A percentile compares a stretch with the other conserved stretches of the same genome.
phyloP scores from a whole-genome alignment of 805 yeast genomes.

The Kluyveromyces siamensis region DNA sequence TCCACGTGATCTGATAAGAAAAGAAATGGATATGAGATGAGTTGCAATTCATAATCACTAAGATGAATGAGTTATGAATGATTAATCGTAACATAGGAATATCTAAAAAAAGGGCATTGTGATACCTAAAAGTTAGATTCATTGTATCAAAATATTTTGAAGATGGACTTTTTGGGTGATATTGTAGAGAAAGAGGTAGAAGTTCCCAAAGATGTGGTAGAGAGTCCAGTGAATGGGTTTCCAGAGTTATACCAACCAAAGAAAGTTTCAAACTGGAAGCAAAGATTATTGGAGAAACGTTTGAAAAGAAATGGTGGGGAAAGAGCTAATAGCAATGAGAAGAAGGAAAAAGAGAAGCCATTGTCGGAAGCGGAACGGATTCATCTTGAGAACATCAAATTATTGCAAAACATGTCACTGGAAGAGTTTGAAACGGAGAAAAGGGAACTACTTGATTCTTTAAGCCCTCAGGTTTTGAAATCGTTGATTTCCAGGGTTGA shows the following conservation, averaged over 20 bases:
- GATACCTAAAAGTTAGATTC: too few relatives aligned
- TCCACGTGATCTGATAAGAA: neutral
- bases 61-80: too few relatives aligned
- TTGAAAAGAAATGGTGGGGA: constrained; percentile 4
- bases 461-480: constrained; percentile 63
- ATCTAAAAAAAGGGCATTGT: too few relatives aligned
- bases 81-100: too few relatives aligned
- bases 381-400: constrained; percentile 64
- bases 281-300: constrained; percentile 32
- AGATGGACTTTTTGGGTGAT: constrained; percentile 64
- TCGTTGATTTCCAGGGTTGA: constrained; percentile 50
- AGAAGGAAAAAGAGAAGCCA: constrained; percentile 4
- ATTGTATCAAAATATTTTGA: too few relatives aligned
- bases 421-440: constrained; percentile 58
- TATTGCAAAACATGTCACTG: constrained; percentile 50
- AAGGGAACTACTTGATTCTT: constrained; percentile 52
- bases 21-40: neutral
- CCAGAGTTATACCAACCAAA: constrained; percentile 27
- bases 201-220: constrained; percentile 17
- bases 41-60: too few relatives aligned
- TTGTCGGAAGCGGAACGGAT: constrained; percentile 63
- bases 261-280: constrained; percentile 44
- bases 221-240: constrained; percentile 17
- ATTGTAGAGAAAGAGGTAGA: constrained; percentile 53
- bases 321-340: constrained; percentile 10